A percentile compares a stretch with the other conserved stretches of the same genome.
Evolutionary conservation across 2,329 filamentous ascomycete genomes (phyloP).

Genomic region (Byssothecium circinans): DNA sequence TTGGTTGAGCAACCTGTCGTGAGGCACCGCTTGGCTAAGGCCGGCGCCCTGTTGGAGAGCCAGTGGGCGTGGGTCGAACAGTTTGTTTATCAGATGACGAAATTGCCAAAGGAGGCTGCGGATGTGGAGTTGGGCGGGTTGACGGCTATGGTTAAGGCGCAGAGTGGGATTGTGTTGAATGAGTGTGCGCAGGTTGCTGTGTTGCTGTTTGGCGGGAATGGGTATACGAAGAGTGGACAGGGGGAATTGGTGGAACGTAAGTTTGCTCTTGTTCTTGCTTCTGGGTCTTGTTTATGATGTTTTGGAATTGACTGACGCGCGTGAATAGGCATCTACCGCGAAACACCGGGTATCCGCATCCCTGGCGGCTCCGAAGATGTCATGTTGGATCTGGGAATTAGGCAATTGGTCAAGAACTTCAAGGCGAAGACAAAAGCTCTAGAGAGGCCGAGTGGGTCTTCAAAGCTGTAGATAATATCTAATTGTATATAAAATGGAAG

Average conservation of each 20-base stretch:
- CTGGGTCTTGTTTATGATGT: not conserved
- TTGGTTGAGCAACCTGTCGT: constrained; percentile 76
- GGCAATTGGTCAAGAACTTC: constrained; percentile 72
- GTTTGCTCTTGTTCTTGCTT: constrained; percentile 33
- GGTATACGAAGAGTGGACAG: constrained; percentile 68
- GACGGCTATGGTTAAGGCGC: constrained; percentile 72
- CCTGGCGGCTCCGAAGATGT: constrained; percentile 74
- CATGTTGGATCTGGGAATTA: constrained; percentile 67
- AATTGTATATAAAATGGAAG: too few species aligned
- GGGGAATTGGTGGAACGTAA: constrained; percentile 71
- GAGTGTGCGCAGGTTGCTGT: constrained; percentile 71
- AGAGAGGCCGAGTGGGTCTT: constrained; percentile 46
- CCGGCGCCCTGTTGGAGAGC: constrained; percentile 67
- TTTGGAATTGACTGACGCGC: constrained; percentile 11
- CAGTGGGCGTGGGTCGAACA: constrained; percentile 74
- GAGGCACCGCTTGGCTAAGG: constrained; percentile 70
- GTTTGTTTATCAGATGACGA: constrained; percentile 68
- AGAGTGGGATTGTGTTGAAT: constrained; percentile 70
- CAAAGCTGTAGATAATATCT: constrained; percentile 46
- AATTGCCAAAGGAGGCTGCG: constrained; percentile 61
- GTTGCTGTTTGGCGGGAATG: constrained; percentile 73
- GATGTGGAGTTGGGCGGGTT: constrained; percentile 69
- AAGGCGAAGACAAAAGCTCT: constrained; percentile 59
- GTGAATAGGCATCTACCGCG: constrained; percentile 59
- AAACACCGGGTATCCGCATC: constrained; percentile 63